Conservation (phyloP, 352 stramenopile genomes). For the Pythium phragmiticola region DNA sequence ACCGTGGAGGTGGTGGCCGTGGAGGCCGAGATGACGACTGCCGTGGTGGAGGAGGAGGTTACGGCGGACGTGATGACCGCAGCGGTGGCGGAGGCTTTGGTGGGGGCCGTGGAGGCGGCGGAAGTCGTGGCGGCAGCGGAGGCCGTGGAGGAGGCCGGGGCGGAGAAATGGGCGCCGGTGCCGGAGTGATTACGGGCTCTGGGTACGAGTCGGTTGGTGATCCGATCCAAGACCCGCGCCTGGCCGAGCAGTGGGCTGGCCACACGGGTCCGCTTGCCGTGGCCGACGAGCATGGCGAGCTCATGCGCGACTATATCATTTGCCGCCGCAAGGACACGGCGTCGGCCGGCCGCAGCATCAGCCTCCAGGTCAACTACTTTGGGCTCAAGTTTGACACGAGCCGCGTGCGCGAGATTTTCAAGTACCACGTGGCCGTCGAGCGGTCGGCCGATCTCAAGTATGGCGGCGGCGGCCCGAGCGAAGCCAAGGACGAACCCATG, state of each 20-base stretch:
- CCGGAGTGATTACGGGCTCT: constrained; percentile 38
- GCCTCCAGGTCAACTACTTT: constrained; percentile 69
- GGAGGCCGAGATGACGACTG: constrained; percentile 29
- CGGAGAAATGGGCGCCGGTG: constrained; percentile 37
- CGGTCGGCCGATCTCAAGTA: constrained; percentile 53
- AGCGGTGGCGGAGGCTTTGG: constrained; percentile 19
- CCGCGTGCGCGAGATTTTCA: constrained; percentile 53
- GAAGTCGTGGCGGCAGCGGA: constrained; percentile 34
- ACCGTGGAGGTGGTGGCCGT: constrained; percentile 14
- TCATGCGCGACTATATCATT: constrained; percentile 45
- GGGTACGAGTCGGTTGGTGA: constrained; percentile 58
- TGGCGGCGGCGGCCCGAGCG: constrained; percentile 30
- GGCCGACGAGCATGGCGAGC: constrained; percentile 36
- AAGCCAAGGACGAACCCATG: constrained; percentile 41
- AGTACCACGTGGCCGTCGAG: constrained; percentile 70
- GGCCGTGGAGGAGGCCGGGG: constrained; percentile 33
- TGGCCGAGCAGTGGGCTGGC: constrained; percentile 52
- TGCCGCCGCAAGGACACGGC: constrained; percentile 44
- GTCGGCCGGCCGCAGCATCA: constrained; percentile 33
- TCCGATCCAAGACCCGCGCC: constrained; percentile 46
- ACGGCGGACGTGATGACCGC: constrained; percentile 23
- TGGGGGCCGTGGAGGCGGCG: constrained; percentile 14
- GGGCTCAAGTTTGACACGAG: constrained; percentile 45
- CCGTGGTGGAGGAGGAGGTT: constrained; percentile 22
- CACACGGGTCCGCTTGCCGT: constrained; percentile 35